Conservation (phyloP, 1,284 basidiomycete species). For the Trichosporon sp. region DNA sequence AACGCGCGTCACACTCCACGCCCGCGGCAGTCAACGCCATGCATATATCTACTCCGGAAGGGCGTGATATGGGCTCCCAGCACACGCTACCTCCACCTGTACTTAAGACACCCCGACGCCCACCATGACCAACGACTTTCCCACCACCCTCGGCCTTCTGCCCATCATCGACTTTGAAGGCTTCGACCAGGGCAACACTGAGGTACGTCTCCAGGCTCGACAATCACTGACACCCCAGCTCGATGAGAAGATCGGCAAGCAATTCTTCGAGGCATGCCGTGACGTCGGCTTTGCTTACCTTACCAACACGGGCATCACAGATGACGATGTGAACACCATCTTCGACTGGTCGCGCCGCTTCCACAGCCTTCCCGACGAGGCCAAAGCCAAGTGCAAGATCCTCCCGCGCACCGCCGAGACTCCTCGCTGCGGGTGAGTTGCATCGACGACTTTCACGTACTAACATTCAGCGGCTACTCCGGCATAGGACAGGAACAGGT, state of each 20-base stretch:
- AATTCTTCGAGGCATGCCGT: conserved; percentile 39
- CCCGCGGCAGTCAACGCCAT: too few species aligned
- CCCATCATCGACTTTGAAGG: conserved; percentile 43
- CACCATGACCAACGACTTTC: neutral
- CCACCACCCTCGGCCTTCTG: conserved; percentile 17
- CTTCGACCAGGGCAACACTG: conserved; percentile 38
- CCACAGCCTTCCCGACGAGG: conserved; percentile 19
- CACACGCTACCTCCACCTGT: too few species aligned
- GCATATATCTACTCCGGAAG: too few species aligned
- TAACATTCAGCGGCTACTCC: conserved; percentile 60
- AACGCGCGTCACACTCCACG: too few species aligned
- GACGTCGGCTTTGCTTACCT: conserved; percentile 60
- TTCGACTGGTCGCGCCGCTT: conserved; percentile 62
- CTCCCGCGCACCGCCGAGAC: neutral
- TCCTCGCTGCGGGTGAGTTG: neutral
- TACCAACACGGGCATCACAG: conserved; percentile 57
- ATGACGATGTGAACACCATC: conserved; percentile 61
- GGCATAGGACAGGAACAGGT: conserved; percentile 51
- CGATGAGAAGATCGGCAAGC: conserved; percentile 33
- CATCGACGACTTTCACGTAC: conserved; percentile 35
- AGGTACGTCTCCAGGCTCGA: conserved; percentile 13
- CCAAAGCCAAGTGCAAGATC: conserved; percentile 8
- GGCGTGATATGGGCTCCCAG: too few species aligned
- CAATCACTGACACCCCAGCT: conserved; percentile 21
- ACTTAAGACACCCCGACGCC: neutral